Conservation (phyloP, 2,329 filamentous ascomycete species). For the Fusarium falciforme region DNA sequence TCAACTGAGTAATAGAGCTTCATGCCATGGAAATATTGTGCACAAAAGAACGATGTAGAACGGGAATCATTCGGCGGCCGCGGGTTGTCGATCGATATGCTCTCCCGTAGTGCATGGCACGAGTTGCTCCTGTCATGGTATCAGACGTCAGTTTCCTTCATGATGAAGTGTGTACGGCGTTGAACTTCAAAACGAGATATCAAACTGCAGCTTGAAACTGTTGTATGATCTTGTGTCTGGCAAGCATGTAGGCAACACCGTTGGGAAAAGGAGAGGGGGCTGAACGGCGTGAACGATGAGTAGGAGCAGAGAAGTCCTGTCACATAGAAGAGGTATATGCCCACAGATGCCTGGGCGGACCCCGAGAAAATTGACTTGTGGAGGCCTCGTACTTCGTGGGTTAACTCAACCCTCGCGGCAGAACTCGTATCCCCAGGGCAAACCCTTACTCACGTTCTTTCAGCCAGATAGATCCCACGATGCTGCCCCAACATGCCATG, state of each 20-base stretch:
- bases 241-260: not conserved
- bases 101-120: not conserved
- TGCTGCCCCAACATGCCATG: not conserved
- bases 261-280: not conserved
- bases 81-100: not conserved
- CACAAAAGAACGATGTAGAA: not conserved
- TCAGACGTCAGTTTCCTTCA: not conserved
- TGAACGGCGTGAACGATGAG: not conserved
- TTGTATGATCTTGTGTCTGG: not conserved
- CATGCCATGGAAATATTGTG: not conserved
- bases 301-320: not conserved
- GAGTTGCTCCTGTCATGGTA: not conserved
- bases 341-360: not conserved
- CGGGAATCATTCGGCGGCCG: not conserved
- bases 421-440: not conserved
- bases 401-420: not conserved
- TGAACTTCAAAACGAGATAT: not conserved
- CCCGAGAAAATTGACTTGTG: not conserved
- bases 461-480: not conserved
- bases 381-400: not conserved
- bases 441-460: not conserved
- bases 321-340: not conserved
- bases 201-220: not conserved
- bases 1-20: not conserved
- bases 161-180: not conserved